Conservation (phyloP, 768 basidiomycete genomes). For the Coprinopsis strossmayeri region DNA sequence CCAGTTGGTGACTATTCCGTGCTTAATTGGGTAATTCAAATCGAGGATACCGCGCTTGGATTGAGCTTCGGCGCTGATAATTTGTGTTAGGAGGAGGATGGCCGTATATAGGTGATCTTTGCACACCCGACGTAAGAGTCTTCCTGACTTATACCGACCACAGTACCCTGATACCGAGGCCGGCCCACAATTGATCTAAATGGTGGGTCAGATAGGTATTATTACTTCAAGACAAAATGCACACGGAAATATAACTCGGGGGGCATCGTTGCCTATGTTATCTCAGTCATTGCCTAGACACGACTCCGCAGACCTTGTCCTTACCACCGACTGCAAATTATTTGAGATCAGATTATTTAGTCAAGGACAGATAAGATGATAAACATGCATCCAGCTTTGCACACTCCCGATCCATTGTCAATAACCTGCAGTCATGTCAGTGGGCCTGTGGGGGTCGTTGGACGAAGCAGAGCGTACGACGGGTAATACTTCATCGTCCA, state of each 20-base stretch:
- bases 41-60: conserved; percentile 85
- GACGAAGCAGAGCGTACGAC: conserved; percentile 4
- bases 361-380: conserved; percentile 11
- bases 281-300: conserved; percentile 16
- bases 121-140: not conserved
- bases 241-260: conserved; percentile 92
- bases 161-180: conserved; percentile 90
- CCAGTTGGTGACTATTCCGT: conserved; percentile 1
- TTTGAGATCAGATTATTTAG: conserved; percentile 17
- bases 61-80: conserved; percentile 73
- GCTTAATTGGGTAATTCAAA: conserved; percentile 58
- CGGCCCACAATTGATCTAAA: conserved; percentile 87
- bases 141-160: conserved; percentile 89
- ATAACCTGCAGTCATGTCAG: conserved; percentile 20
- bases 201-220: conserved; percentile 4
- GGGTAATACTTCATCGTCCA: conserved; percentile 12
- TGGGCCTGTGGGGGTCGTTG: not conserved
- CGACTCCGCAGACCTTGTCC: conserved; percentile 9
- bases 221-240: conserved; percentile 24
- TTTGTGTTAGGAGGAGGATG: not conserved
- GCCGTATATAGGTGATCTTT: not conserved
- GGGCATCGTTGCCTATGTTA: conserved; percentile 74
- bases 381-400: conserved; percentile 95
- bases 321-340: conserved; percentile 55
- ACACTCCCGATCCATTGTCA: conserved; percentile 96